Base-by-base conservation (phyloP, 1,284 basidiomycete genomes). In the Ustilago bromivora region DNA sequence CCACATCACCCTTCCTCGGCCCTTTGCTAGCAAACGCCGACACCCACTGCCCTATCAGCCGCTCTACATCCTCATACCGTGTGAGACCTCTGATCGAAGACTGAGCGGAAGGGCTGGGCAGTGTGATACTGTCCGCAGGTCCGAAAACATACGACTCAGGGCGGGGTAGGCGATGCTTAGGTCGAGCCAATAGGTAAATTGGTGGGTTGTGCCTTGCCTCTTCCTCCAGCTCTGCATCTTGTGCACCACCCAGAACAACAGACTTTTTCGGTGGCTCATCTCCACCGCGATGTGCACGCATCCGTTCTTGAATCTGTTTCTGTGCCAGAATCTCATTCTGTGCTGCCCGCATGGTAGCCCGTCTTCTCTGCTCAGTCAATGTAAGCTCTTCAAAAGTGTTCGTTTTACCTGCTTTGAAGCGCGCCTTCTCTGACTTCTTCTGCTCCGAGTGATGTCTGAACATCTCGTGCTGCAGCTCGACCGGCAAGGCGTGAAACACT, bases 401-500 rank as follows among this genome's bases (percentile, higher is more conserved):
- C 23, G 54, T 65, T 31, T 68, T 73, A 11, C 68, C 71, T 13
- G 61, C 70, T 40, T 63, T 65, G 52, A 67, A 66, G 12, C 67
- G 56, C 31, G 63, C 69, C 41, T 65, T 58, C 41, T 70, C 58
- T n/a, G 58, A 57, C 51, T 71, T 71, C 23, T 63, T 61, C 61
- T 69, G 64, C 23, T 77, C 78, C 0, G 69, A 59, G 13, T 75
- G 72, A 35, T 72, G 56, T 3, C 65, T 56, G 36, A 69, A 72
- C 53, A 68, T 76, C 46, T 85, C 84, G 0, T 70, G 59, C 66
- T 84, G 82, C 47, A 84, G 32, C 19, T 71, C 69, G 11, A 67
- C 49, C 2, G 84, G 83, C 28, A 85, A 61, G 8, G 74, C 76
- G 4, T 47, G 62, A 38, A 82, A 85, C n/a, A 84, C 76, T 28